Percentiles rank a stretch among this genome's conserved stretches.
Evolutionary conservation across 2,329 filamentous ascomycete species (phyloP).

Genomic region (Hypoxylon sp.): DNA sequence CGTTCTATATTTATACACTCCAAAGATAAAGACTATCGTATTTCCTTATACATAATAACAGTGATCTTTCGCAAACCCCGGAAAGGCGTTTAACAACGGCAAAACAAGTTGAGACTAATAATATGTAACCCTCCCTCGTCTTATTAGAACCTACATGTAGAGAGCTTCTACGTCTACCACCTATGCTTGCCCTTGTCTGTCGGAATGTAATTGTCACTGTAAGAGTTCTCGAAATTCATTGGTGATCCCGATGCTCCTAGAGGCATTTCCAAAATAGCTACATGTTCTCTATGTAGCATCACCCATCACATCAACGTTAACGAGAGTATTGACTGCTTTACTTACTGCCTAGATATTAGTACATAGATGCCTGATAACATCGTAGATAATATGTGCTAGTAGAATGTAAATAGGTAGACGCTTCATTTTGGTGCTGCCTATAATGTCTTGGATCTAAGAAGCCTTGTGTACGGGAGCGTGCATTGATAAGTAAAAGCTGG

Average conservation of each 20-base stretch:
- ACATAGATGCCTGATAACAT: neutral
- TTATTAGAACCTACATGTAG: no score
- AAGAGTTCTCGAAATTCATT: neutral
- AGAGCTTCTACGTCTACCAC: neutral
- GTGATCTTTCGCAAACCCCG: neutral
- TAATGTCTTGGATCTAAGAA: constrained; percentile 16
- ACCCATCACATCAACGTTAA: neutral
- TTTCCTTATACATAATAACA: neutral
- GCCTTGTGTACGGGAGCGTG: constrained; percentile 26
- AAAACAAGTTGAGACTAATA: neutral
- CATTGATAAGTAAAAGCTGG: constrained; percentile 15
- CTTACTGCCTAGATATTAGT: neutral
- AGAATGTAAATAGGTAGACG: constrained; percentile 3
- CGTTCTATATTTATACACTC: neutral
- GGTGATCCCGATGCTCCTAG: neutral
- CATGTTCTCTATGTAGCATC: neutral
- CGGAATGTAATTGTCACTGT: neutral
- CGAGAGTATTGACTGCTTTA: neutral
- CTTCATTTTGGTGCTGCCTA: neutral
- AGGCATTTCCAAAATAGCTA: neutral
- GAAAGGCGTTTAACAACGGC: neutral
- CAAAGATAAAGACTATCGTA: neutral
- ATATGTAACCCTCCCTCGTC: neutral
- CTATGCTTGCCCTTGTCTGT: neutral
- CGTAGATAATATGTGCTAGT: neutral